These are phyloP conservation scores for Tuber brumale DNA, from an alignment of 495 filamentous ascomycete species.

Conservation along the genomic window DNA sequence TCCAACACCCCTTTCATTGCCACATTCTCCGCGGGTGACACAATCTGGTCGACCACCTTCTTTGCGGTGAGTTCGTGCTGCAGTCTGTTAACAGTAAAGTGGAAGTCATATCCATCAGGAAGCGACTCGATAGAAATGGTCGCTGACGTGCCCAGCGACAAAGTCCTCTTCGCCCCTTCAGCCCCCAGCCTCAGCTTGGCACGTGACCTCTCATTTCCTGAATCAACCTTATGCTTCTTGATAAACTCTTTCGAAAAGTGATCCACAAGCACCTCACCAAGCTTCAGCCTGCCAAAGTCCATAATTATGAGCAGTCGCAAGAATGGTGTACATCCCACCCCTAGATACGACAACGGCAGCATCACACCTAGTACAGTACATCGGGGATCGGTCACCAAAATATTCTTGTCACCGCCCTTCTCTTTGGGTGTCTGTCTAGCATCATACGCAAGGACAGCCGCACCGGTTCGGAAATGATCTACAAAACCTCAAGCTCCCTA, in stretches of 20 bases:
- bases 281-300: slow-evolving; percentile 68
- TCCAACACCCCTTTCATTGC: slow-evolving; percentile 90
- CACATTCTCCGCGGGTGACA: slow-evolving; percentile 69
- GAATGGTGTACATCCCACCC: slow-evolving; percentile 91
- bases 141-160: slow-evolving; percentile 79
- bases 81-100: slow-evolving; percentile 81
- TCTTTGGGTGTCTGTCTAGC: slow-evolving; percentile 58
- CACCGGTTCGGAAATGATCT: slow-evolving; percentile 92
- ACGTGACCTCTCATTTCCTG: slow-evolving; percentile 68
- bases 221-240: slow-evolving; percentile 87
- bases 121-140: slow-evolving; percentile 85
- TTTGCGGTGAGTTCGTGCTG: slow-evolving; percentile 83
- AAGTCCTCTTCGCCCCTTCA: slow-evolving; percentile 80
- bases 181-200: slow-evolving; percentile 90
- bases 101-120: slow-evolving; percentile 80
- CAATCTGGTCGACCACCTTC: slow-evolving; percentile 75
- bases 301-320: slow-evolving; percentile 92
- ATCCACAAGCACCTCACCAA: slow-evolving; percentile 87
- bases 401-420: slow-evolving; percentile 65
- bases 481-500: slow-evolving; percentile 84
- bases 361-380: slow-evolving; percentile 93
- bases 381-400: slow-evolving; percentile 78
- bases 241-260: slow-evolving; percentile 97
- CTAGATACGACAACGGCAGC: slow-evolving; percentile 81
- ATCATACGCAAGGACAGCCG: slow-evolving; percentile 86